Percentiles rank a stretch among this genome's conserved stretches.
Evolutionary conservation across 1,139 yeast species (phyloP).

Genomic region (Lodderomyces margitis): DNA sequence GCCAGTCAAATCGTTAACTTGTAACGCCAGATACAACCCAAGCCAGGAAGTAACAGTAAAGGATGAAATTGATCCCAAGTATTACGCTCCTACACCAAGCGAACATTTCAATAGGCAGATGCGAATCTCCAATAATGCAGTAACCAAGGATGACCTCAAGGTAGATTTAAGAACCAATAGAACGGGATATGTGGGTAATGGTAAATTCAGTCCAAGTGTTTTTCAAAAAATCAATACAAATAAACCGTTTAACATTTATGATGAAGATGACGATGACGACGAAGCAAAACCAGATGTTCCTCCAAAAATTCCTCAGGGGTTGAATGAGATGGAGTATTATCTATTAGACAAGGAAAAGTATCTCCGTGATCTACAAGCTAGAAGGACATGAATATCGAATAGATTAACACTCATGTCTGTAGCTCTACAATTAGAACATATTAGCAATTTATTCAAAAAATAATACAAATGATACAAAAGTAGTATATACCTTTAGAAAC

Average conservation of each 20-base stretch:
- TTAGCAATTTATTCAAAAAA: background rate
- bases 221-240: conserved; percentile 25
- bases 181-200: conserved; percentile 40
- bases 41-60: conserved; percentile 24
- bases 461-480: conserved; percentile 1
- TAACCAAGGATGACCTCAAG: conserved; percentile 21
- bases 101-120: conserved; percentile 31
- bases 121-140: conserved; percentile 23
- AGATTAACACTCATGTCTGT: background rate
- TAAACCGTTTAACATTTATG: conserved; percentile 9
- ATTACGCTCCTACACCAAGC: conserved; percentile 48
- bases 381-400: conserved; percentile 21
- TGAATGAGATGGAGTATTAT: conserved; percentile 48
- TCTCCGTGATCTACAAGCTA: conserved; percentile 44
- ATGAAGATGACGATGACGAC: conserved; percentile 22
- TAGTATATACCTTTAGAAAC: background rate
- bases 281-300: conserved; percentile 45
- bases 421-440: background rate
- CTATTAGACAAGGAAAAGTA: conserved; percentile 42
- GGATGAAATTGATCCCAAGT: conserved; percentile 44
- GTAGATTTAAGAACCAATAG: conserved; percentile 27
- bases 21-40: conserved; percentile 14
- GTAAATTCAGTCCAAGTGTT: conserved; percentile 43
- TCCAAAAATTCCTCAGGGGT: conserved; percentile 54
- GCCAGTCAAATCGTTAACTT: conserved; percentile 31